These are phyloP conservation scores for Acmispon strigosus DNA, from an alignment of 306 rosid species.

Conservation along the genomic window DNA sequence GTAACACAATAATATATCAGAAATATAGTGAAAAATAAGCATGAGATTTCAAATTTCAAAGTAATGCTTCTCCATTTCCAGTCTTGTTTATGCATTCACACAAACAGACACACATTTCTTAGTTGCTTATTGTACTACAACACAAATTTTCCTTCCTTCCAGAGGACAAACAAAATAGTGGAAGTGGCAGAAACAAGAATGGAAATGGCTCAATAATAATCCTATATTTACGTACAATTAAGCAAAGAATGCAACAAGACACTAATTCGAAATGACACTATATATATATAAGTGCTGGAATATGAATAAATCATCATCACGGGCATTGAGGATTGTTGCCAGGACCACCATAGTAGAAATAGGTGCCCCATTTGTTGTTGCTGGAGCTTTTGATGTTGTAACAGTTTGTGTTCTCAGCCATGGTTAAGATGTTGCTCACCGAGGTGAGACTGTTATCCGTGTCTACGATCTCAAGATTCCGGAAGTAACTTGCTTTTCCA, in stretches of 20 bases:
- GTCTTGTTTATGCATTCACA: slow-evolving; percentile 16
- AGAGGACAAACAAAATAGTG: slow-evolving; percentile 15
- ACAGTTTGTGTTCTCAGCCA: slow-evolving; percentile 78
- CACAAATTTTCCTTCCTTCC: slow-evolving; percentile 8
- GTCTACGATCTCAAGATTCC: slow-evolving; percentile 85
- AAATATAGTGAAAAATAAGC: no score
- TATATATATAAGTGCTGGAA: not conserved
- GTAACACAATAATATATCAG: no score
- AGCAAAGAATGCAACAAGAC: slow-evolving; percentile 23
- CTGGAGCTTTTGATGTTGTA: slow-evolving; percentile 64
- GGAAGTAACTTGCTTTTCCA: slow-evolving; percentile 84
- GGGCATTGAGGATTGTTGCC: slow-evolving; percentile 63
- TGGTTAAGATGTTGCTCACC: slow-evolving; percentile 46
- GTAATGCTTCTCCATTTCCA: not conserved
- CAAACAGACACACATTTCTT: no score
- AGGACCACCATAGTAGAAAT: slow-evolving; percentile 91
- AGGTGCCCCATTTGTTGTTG: slow-evolving; percentile 73
- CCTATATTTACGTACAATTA: slow-evolving; percentile 27
- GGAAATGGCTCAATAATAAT: slow-evolving; percentile 20
- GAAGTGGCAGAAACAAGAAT: slow-evolving; percentile 25
- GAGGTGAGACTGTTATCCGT: slow-evolving; percentile 67
- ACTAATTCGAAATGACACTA: not conserved
- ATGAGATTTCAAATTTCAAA: no score
- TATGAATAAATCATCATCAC: not conserved
- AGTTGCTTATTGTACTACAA: not conserved